phyloP scores from a whole-genome alignment of 116 monocot species.

The Cymodocea nodosa region DNA sequence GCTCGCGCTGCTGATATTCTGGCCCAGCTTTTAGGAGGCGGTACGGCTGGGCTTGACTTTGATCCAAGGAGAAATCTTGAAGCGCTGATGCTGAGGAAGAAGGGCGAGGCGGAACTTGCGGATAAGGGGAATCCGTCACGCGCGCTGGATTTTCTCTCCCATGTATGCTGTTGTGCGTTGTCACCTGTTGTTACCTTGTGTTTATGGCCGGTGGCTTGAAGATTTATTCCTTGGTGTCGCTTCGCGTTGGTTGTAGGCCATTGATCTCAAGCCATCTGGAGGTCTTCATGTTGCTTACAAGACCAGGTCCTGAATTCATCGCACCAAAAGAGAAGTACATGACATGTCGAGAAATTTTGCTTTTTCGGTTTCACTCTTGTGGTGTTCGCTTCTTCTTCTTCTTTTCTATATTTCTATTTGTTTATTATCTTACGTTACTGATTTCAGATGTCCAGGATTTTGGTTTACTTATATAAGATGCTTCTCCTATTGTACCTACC shows the following conservation, averaged over 20 bases:
- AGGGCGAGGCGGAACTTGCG: constrained; percentile 46
- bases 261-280: constrained; percentile 56
- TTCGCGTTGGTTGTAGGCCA: constrained; percentile 28
- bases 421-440: too few species aligned
- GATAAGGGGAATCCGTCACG: constrained; percentile 36
- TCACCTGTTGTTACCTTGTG: not conserved
- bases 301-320: constrained; percentile 33
- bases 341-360: too few species aligned
- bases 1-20: constrained; percentile 55
- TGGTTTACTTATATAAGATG: not conserved
- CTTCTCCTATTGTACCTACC: not conserved
- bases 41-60: constrained; percentile 42
- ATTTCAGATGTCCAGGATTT: too few species aligned
- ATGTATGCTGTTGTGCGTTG: constrained; percentile 13
- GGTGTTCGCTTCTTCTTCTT: not conserved
- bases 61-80: constrained; percentile 41
- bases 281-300: constrained; percentile 67
- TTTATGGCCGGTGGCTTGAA: not conserved
- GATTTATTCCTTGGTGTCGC: not conserved
- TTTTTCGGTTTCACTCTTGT: not conserved
- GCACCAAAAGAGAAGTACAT: not conserved
- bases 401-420: not conserved
- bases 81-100: constrained; percentile 56
- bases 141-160: constrained; percentile 40
- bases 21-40: constrained; percentile 16